phyloP scores from a whole-genome alignment of 306 rosid genomes.

The Lathyrus oleraceus region DNA sequence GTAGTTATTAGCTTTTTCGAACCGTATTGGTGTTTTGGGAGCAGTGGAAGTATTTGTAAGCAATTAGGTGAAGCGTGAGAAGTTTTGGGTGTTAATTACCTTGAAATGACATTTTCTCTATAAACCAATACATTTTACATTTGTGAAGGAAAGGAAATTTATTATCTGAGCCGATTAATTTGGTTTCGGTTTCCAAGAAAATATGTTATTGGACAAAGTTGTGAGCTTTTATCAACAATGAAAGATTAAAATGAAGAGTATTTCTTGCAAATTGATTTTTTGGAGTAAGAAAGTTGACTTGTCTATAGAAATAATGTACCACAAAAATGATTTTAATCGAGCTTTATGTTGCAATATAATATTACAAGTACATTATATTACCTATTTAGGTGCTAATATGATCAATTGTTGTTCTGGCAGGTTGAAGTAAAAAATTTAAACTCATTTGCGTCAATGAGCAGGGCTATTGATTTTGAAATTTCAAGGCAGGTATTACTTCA shows the following conservation, averaged over 20 bases:
- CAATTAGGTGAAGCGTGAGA: background rate
- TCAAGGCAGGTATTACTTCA: conserved; percentile 78
- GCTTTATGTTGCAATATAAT: conserved; percentile 22
- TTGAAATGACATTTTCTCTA: background rate
- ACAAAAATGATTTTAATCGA: background rate
- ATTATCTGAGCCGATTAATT: background rate
- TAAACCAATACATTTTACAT: background rate
- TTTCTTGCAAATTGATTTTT: background rate
- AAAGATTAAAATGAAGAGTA: background rate
- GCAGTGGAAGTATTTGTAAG: background rate
- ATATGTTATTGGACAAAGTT: background rate
- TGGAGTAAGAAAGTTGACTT: conserved; percentile 7
- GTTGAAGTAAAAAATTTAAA: conserved; percentile 92
- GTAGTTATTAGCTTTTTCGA: background rate
- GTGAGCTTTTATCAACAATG: background rate
- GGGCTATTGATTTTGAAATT: conserved; percentile 95
- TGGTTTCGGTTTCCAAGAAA: background rate
- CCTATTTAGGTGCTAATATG: conserved; percentile 27
- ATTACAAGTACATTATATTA: conserved; percentile 9
- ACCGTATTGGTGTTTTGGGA: background rate
- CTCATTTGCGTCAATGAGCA: conserved; percentile 73
- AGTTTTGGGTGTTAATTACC: background rate
- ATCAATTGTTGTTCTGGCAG: conserved; percentile 54
- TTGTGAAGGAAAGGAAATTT: background rate
- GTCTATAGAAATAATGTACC: background rate